Conservation (phyloP, 331 rosid species). For the Acacia concinna region DNA sequence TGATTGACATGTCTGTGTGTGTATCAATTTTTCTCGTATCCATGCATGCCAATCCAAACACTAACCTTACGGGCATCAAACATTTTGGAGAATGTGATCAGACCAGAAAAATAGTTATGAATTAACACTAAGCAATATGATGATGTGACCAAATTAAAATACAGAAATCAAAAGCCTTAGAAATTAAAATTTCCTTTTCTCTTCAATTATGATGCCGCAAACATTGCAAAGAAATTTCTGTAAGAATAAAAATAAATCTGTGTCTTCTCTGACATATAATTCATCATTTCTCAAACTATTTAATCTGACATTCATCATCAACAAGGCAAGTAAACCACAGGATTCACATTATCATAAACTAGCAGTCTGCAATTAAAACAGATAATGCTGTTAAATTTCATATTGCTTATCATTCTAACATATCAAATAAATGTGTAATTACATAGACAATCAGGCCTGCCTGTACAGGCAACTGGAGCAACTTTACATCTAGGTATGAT, state of each 20-base stretch:
- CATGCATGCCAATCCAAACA: not conserved
- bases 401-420: not conserved
- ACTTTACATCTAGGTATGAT: conserved; percentile 18
- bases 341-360: not conserved
- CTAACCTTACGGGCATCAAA: not conserved
- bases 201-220: not conserved
- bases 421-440: conserved; percentile 21
- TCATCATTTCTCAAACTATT: not conserved
- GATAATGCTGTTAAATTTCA: not conserved
- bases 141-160: not conserved
- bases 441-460: not conserved
- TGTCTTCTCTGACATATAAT: not conserved
- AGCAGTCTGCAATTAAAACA: not conserved
- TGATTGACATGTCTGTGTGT: not conserved
- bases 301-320: not conserved
- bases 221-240: not conserved
- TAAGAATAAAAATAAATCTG: not conserved
- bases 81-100: not conserved
- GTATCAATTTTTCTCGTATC: not conserved
- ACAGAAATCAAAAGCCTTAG: not conserved
- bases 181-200: not conserved
- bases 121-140: not conserved
- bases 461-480: conserved; percentile 5
- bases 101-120: not conserved
- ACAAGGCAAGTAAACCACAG: not conserved